phyloP scores from a whole-genome alignment of 1,139 yeast genomes.

The Kodamaea sp. region DNA sequence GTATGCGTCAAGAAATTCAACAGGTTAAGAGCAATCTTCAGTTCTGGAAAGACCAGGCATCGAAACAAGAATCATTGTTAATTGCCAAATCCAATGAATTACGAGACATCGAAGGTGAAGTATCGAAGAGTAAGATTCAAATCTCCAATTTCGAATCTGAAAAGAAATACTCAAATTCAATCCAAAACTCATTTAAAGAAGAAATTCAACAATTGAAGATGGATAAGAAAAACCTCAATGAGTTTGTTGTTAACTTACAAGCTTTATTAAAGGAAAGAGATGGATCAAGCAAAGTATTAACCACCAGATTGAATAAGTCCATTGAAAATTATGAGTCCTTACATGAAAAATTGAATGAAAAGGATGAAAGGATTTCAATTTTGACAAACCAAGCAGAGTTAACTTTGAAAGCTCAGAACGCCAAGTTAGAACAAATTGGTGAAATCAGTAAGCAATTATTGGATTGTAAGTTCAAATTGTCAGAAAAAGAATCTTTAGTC shows the following conservation, averaged over 20 bases:
- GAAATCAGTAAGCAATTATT: conserved; percentile 47
- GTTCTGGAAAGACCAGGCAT: conserved; percentile 50
- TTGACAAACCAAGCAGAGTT: conserved; percentile 50
- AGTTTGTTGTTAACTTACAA: conserved; percentile 61
- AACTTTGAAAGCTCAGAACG: conserved; percentile 61
- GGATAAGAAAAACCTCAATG: conserved; percentile 60
- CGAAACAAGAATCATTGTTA: conserved; percentile 53
- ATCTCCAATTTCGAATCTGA: conserved; percentile 54
- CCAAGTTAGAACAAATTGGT: conserved; percentile 57
- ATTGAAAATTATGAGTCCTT: conserved; percentile 50
- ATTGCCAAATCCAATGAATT: conserved; percentile 56
- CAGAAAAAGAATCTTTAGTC: conserved; percentile 25
- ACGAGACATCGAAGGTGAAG: conserved; percentile 51
- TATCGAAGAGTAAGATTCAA: conserved; percentile 45
- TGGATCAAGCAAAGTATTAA: conserved; percentile 46
- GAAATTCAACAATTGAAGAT: conserved; percentile 53
- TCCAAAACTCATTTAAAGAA: conserved; percentile 50
- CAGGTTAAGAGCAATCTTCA: conserved; percentile 19
- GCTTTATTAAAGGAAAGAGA: conserved; percentile 62
- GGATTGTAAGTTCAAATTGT: conserved; percentile 36
- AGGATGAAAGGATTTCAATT: conserved; percentile 47
- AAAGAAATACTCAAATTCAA: conserved; percentile 44
- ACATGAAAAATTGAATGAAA: conserved; percentile 49
- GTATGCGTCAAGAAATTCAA: conserved; percentile 24
- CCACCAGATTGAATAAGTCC: conserved; percentile 48